Conservation (phyloP, 1,284 basidiomycete genomes). For the Tylopilus sp. region DNA sequence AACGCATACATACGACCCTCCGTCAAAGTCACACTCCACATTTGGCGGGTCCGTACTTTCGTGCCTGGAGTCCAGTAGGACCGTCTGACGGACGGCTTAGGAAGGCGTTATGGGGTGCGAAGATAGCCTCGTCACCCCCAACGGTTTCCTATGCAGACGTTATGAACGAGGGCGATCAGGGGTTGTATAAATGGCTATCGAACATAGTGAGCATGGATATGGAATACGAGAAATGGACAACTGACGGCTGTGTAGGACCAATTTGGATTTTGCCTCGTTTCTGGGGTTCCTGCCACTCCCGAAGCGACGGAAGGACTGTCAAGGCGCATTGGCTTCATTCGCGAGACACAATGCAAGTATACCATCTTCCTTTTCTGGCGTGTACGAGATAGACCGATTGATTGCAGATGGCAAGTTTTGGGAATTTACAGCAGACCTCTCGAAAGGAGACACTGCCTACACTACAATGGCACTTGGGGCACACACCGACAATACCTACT, state of each 20-base stretch:
- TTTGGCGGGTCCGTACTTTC: slow-evolving; percentile 42
- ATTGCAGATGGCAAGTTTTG: slow-evolving; percentile 85
- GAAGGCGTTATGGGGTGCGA: slow-evolving; percentile 79
- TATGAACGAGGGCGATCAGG: slow-evolving; percentile 66
- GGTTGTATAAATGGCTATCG: slow-evolving; percentile 78
- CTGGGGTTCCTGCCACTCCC: slow-evolving; percentile 77
- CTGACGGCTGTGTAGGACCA: slow-evolving; percentile 51
- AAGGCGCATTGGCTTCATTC: slow-evolving; percentile 81
- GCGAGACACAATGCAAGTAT: slow-evolving; percentile 84
- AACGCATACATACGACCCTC: slow-evolving; percentile 74
- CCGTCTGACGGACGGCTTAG: slow-evolving; percentile 38
- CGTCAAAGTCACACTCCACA: slow-evolving; percentile 33
- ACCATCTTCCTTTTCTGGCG: neutral
- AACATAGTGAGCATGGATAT: slow-evolving; percentile 63
- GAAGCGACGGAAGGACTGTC: slow-evolving; percentile 84
- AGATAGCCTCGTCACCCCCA: slow-evolving; percentile 76
- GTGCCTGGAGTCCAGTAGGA: neutral
- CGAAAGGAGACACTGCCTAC: slow-evolving; percentile 90
- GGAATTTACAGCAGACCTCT: slow-evolving; percentile 93
- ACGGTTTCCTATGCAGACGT: slow-evolving; percentile 74
- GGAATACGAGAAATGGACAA: neutral
- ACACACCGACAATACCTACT: slow-evolving; percentile 96
- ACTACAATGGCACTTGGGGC: slow-evolving; percentile 85
- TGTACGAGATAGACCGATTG: neutral
- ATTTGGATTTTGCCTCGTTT: slow-evolving; percentile 89